Conservation (phyloP, 169 alveolate genomes). For the Pseudocohnilembus persalinus region DNA sequence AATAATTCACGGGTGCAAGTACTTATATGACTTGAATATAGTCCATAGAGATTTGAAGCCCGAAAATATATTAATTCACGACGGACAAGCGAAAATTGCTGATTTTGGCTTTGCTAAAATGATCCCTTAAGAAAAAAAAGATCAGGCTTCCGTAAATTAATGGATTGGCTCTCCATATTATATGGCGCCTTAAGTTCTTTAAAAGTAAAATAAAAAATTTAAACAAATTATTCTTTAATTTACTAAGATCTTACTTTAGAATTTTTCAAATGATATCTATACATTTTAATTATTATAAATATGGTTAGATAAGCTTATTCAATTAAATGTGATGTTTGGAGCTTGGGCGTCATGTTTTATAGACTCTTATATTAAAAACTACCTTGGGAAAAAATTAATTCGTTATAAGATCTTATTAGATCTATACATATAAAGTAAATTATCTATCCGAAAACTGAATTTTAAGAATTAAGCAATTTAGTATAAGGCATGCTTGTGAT, state of each 20-base stretch:
- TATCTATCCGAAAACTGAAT: not conserved
- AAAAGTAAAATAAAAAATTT: conserved; percentile 33
- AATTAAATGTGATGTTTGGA: conserved; percentile 28
- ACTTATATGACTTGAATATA: not conserved
- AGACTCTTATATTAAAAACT: not conserved
- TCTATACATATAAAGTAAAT: not conserved
- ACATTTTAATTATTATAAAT: too few relatives aligned
- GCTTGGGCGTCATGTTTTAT: conserved; percentile 24
- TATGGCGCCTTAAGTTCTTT: conserved; percentile 44
- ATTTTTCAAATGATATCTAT: too few relatives aligned
- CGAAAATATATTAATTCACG: conserved; percentile 3
- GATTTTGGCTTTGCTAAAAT: conserved; percentile 15
- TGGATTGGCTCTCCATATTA: conserved; percentile 45
- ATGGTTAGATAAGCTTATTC: not conserved
- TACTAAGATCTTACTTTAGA: too few relatives aligned
- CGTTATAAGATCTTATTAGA: not conserved
- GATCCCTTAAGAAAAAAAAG: not conserved
- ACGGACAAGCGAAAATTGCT: conserved; percentile 18
- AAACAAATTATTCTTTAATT: too few relatives aligned
- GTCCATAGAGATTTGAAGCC: conserved; percentile 28
- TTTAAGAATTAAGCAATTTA: too few relatives aligned
- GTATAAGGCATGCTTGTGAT: not conserved
- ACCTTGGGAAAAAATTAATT: conserved; percentile 2
- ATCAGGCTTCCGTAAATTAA: conserved; percentile 25
- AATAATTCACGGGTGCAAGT: conserved; percentile 19